These are phyloP conservation scores for Pseudocercospora crystallina DNA, from an alignment of 2,329 filamentous ascomycete genomes.

Conservation along the genomic window DNA sequence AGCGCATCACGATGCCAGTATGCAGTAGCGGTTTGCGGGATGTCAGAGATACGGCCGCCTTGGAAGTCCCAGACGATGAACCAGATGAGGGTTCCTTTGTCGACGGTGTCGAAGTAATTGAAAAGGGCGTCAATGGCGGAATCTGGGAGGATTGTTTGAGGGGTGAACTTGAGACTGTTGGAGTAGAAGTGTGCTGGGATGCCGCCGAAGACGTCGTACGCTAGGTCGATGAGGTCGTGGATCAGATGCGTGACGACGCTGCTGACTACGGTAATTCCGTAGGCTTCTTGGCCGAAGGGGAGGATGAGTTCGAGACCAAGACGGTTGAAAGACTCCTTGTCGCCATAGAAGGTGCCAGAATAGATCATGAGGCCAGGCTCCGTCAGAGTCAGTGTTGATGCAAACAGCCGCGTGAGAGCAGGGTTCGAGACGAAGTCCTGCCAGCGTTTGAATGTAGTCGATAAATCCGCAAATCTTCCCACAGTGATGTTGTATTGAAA, in stretches of 20 bases:
- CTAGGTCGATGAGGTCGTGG: constrained; percentile 11
- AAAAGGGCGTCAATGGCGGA: constrained; percentile 22
- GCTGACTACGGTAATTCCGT: constrained; percentile 14
- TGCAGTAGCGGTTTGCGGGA: constrained; percentile 19
- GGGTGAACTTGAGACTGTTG: constrained; percentile 16
- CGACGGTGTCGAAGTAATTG: constrained; percentile 19
- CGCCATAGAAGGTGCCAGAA: constrained; percentile 20
- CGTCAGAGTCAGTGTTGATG: constrained; percentile 18
- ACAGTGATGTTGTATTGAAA: constrained; percentile 24
- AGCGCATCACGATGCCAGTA: constrained; percentile 26
- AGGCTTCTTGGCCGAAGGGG: constrained; percentile 6
- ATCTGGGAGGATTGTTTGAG: constrained; percentile 15
- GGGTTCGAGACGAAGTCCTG: constrained; percentile 21
- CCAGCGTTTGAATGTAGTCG: constrained; percentile 23
- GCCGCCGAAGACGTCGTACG: constrained; percentile 14
- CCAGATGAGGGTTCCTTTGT: constrained; percentile 18
- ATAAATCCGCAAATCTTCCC: constrained; percentile 15
- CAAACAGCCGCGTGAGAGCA: constrained; percentile 18
- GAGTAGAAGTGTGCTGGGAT: constrained; percentile 26
- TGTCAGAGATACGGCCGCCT: constrained; percentile 20
- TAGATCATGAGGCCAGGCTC: constrained; percentile 16
- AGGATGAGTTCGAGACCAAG: constrained; percentile 15
- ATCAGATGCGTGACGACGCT: constrained; percentile 14
- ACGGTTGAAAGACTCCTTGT: constrained; percentile 17
- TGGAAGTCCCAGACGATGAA: constrained; percentile 24